Evolutionary conservation across 768 basidiomycete species (phyloP).

Genomic region (Suillus subluteus): DNA sequence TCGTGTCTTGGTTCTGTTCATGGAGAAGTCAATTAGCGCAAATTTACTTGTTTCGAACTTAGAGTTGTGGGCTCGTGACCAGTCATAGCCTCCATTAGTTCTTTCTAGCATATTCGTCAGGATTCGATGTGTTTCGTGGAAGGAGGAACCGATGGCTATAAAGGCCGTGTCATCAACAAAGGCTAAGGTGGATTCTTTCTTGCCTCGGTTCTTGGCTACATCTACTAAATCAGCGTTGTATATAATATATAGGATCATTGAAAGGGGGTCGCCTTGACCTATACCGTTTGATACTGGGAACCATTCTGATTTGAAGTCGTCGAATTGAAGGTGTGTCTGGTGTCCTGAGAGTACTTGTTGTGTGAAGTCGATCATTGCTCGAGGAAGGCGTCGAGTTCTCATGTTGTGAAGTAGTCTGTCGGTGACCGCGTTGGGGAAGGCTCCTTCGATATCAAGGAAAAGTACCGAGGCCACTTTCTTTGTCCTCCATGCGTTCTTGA

Average conservation of each 20-base stretch:
- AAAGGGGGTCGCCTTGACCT: conserved; percentile 32
- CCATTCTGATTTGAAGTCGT: conserved; percentile 26
- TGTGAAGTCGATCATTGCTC: conserved; percentile 20
- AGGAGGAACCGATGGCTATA: conserved; percentile 17
- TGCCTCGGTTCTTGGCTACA: not conserved
- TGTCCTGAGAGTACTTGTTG: conserved; percentile 20
- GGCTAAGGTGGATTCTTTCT: not conserved
- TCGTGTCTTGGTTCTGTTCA: not conserved
- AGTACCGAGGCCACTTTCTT: too few species aligned
- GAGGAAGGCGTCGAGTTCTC: conserved; percentile 13
- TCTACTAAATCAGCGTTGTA: conserved; percentile 28
- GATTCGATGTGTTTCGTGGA: conserved; percentile 20
- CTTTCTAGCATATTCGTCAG: conserved; percentile 15
- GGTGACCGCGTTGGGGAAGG: too few species aligned
- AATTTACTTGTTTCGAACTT: conserved; percentile 21
- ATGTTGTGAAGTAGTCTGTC: too few species aligned
- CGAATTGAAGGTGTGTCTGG: conserved; percentile 28
- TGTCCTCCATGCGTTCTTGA: too few species aligned
- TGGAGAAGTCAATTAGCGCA: conserved; percentile 9
- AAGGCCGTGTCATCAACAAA: conserved; percentile 34
- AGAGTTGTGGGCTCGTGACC: conserved; percentile 22
- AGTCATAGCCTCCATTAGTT: conserved; percentile 11
- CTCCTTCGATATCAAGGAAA: too few species aligned
- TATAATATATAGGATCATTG: conserved; percentile 28
- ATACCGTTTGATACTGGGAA: conserved; percentile 26